phyloP scores from a whole-genome alignment of 768 basidiomycete species.

The Tricholoma saponaceum region DNA sequence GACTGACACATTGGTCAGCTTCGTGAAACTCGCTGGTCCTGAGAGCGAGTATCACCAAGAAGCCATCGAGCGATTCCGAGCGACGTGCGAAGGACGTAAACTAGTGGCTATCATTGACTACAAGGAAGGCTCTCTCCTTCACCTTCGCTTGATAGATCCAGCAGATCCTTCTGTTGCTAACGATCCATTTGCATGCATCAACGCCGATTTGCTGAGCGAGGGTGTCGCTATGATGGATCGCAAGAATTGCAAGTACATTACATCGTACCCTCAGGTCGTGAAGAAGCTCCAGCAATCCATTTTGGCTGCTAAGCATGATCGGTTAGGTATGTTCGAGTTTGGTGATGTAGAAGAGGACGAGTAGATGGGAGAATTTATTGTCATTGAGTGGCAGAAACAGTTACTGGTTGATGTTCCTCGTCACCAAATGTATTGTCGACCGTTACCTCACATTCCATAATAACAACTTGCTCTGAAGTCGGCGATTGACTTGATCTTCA shows the following conservation, averaged over 20 bases:
- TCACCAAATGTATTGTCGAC: no score
- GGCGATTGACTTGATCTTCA: no score
- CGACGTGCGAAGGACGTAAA: slow-evolving; percentile 87
- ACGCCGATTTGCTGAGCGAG: slow-evolving; percentile 85
- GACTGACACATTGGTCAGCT: slow-evolving; percentile 42
- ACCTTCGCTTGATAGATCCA: slow-evolving; percentile 92
- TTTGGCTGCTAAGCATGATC: slow-evolving; percentile 63
- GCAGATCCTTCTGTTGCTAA: slow-evolving; percentile 60
- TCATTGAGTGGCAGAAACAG: not conserved
- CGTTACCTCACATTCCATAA: no score
- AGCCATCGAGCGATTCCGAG: slow-evolving; percentile 81
- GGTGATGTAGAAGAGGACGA: slow-evolving; percentile 91
- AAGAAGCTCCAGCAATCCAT: slow-evolving; percentile 62
- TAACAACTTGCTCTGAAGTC: no score
- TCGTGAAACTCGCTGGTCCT: slow-evolving; percentile 75
- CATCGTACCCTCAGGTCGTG: slow-evolving; percentile 63
- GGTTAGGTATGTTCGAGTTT: slow-evolving; percentile 85
- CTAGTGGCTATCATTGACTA: slow-evolving; percentile 95
- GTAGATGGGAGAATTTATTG: slow-evolving; percentile 12
- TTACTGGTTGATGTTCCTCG: no score
- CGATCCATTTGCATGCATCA: slow-evolving; percentile 77
- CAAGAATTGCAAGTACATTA: slow-evolving; percentile 69
- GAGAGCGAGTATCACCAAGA: slow-evolving; percentile 87
- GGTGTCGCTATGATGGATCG: slow-evolving; percentile 81
- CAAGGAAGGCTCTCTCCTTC: slow-evolving; percentile 71